phyloP scores from a whole-genome alignment of 139 green algal species.

The Nannochloris sp. region DNA sequence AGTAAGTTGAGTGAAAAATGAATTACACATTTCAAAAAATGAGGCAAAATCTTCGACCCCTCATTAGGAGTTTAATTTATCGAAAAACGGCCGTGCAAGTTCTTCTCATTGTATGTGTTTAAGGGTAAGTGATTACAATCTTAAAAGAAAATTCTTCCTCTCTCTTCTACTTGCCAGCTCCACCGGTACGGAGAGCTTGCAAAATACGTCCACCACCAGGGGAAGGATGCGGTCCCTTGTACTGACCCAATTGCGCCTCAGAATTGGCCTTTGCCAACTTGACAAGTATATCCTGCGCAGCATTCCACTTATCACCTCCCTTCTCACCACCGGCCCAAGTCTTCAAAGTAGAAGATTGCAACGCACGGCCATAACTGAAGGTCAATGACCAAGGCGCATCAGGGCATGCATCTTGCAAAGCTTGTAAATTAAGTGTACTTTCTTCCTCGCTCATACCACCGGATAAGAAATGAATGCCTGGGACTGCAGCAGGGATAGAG shows the following conservation, averaged over 20 bases:
- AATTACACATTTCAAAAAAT: no score
- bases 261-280: slow-evolving; percentile 63
- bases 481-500: slow-evolving; percentile 60
- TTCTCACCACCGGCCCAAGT: slow-evolving; percentile 50
- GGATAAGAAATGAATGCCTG: slow-evolving; percentile 39
- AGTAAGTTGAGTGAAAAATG: no score
- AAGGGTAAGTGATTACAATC: no score
- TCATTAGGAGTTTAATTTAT: no score
- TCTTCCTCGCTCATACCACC: slow-evolving; percentile 79
- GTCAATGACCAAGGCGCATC: slow-evolving; percentile 84
- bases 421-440: slow-evolving; percentile 79
- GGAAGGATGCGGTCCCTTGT: slow-evolving; percentile 58
- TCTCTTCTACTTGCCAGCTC: slow-evolving; percentile 58
- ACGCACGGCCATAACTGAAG: slow-evolving; percentile 82
- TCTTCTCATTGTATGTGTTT: no score
- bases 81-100: no score
- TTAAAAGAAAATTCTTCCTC: no score
- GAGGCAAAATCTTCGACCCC: no score
- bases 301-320: slow-evolving; percentile 37
- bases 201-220: slow-evolving; percentile 64
- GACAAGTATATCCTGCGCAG: slow-evolving; percentile 56
- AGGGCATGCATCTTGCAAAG: slow-evolving; percentile 49
- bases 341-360: slow-evolving; percentile 55
- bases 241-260: slow-evolving; percentile 63
- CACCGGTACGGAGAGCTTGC: slow-evolving; percentile 51